These are phyloP conservation scores for Pleodorina starrii DNA, from an alignment of 139 green algal species.

Conservation along the genomic window DNA sequence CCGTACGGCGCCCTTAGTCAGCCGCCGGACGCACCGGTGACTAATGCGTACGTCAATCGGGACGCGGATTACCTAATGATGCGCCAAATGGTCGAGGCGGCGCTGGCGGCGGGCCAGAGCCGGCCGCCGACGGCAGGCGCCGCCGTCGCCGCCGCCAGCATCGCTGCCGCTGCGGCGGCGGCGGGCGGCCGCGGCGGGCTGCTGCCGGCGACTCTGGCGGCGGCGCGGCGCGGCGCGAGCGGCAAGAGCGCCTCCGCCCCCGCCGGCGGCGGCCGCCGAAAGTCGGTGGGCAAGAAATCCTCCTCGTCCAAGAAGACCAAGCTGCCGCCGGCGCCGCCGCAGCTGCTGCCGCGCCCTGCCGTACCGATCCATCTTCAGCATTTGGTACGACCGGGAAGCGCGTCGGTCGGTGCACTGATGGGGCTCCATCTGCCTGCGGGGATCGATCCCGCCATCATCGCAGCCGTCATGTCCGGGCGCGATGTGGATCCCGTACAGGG, in stretches of 20 bases:
- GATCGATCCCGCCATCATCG: slow-evolving; percentile 22
- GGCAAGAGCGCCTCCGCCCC: neutral
- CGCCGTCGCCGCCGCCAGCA: neutral
- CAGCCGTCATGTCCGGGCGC: neutral
- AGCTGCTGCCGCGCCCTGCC: slow-evolving; percentile 4
- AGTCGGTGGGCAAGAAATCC: neutral
- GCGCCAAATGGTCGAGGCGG: slow-evolving; percentile 25
- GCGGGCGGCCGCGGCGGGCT: neutral
- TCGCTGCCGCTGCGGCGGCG: neutral
- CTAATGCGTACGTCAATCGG: slow-evolving; percentile 7
- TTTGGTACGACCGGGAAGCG: slow-evolving; percentile 20
- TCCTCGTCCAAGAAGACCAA: neutral
- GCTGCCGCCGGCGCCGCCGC: neutral
- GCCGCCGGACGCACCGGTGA: neutral
- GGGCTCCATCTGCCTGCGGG: slow-evolving; percentile 12
- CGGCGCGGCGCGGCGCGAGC: neutral
- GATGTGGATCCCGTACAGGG: slow-evolving; percentile 2
- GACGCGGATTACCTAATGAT: slow-evolving; percentile 39
- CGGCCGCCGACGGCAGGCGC: neutral
- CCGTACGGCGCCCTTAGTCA: slow-evolving; percentile 7
- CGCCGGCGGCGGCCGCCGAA: neutral
- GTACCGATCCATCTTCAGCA: slow-evolving; percentile 44
- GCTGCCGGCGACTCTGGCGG: neutral
- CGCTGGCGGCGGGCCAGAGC: slow-evolving; percentile 22
- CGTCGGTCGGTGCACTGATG: slow-evolving; percentile 21